phyloP scores from a whole-genome alignment of 2,329 filamentous ascomycete species.

The Xylariales sp. region DNA sequence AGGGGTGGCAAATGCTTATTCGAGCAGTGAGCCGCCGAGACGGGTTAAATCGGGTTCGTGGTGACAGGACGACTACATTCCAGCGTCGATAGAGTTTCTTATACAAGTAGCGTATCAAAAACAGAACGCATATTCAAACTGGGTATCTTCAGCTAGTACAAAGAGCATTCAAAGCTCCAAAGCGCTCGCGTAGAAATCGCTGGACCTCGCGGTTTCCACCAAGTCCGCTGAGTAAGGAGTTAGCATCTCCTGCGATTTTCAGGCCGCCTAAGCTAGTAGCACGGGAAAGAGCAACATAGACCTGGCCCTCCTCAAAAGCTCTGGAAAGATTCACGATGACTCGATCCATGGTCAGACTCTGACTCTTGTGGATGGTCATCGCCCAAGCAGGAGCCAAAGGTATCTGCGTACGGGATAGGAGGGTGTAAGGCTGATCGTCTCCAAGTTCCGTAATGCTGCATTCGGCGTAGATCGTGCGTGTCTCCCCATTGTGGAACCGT shows the following conservation, averaged over 20 bases:
- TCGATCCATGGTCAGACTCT: slow-evolving; percentile 58
- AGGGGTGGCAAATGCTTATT: too few relatives aligned
- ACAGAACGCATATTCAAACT: too few relatives aligned
- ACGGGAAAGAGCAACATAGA: slow-evolving; percentile 58
- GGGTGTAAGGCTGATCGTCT: slow-evolving; percentile 37
- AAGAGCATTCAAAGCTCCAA: slow-evolving; percentile 22
- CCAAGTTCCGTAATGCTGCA: slow-evolving; percentile 45
- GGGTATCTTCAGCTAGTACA: neutral
- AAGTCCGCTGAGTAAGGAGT: slow-evolving; percentile 22
- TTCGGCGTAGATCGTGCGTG: slow-evolving; percentile 43
- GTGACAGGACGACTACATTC: too few relatives aligned
- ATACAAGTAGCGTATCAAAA: too few relatives aligned
- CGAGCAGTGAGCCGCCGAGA: too few relatives aligned
- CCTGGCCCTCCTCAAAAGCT: slow-evolving; percentile 53
- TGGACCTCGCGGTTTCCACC: slow-evolving; percentile 30
- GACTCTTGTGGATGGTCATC: slow-evolving; percentile 58
- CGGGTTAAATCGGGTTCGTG: too few relatives aligned
- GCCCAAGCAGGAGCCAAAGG: slow-evolving; percentile 58
- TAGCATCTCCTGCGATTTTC: slow-evolving; percentile 26
- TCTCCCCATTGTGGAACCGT: slow-evolving; percentile 42
- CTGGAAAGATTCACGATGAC: slow-evolving; percentile 49
- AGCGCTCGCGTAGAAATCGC: slow-evolving; percentile 29
- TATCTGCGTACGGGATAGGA: slow-evolving; percentile 54
- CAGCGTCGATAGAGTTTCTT: too few relatives aligned
- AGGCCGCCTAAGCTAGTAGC: slow-evolving; percentile 48